These are phyloP conservation scores for Aaosphaeria arxii DNA, from an alignment of 2,329 filamentous ascomycete genomes.

Conservation along the genomic window DNA sequence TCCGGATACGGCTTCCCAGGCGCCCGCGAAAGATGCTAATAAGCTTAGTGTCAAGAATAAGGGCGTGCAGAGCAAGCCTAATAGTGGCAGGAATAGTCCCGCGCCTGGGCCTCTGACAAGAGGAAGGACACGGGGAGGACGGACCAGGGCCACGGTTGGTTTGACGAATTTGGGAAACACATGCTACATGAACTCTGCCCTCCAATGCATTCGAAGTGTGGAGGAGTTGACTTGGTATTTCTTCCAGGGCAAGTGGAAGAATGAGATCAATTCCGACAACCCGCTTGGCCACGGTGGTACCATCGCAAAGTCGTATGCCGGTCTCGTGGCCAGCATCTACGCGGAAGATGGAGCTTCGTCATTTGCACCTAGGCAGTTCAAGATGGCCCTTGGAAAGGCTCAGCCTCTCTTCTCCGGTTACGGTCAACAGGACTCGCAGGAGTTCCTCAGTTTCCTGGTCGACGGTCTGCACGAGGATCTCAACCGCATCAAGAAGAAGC, in stretches of 20 bases:
- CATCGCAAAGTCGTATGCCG: constrained; percentile 81
- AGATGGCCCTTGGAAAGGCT: constrained; percentile 74
- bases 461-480: constrained; percentile 94
- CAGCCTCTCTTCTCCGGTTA: constrained; percentile 88
- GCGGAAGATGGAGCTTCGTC: constrained; percentile 63
- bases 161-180: constrained; percentile 92
- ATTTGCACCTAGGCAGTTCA: constrained; percentile 78
- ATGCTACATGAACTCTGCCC: constrained; percentile 97
- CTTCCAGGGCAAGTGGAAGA: constrained; percentile 62
- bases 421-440: constrained; percentile 95
- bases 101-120: constrained; percentile 64
- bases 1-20: constrained; percentile 47
- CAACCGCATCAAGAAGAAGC: constrained; percentile 91
- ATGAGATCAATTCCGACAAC: constrained; percentile 82
- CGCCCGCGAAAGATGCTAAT: constrained; percentile 46
- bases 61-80: constrained; percentile 38
- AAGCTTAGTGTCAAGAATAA: constrained; percentile 30
- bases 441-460: constrained; percentile 91
- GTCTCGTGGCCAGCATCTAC: constrained; percentile 75
- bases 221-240: constrained; percentile 95
- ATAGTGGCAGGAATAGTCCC: constrained; percentile 67
- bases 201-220: constrained; percentile 91
- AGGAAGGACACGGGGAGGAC: constrained; percentile 67
- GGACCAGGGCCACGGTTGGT: constrained; percentile 73
- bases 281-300: constrained; percentile 80